Evolutionary conservation across 2,329 filamentous ascomycete species (phyloP), one percentile per base, ranked within the genome.

Genomic region (Apiospora hydei): DNA sequence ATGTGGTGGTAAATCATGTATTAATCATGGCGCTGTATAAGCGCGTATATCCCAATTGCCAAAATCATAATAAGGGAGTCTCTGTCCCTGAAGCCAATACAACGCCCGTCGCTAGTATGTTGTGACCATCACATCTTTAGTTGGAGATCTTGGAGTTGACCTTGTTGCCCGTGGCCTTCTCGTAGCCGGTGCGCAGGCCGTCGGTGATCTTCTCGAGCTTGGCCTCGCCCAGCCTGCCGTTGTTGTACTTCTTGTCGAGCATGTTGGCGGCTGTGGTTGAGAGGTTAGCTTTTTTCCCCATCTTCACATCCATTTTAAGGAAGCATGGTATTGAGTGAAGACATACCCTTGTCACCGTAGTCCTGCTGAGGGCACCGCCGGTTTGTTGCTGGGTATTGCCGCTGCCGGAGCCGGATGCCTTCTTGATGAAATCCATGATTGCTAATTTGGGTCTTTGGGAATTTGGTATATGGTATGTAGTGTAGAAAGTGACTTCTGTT

Each of bases 121-220:
- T 3, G 26, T 16, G 34, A n/a, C 30, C 18, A 0, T 18, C 10
- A 4, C 10, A 69, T 14, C 14, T 51, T 8, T 81, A 81, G 74
- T 82, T 81, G 72, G 81, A 82, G 70, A 77, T 67, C 72, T 83
- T 83, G 43, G 78, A 71, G 73, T 80, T 73, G 71, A 84, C 79
- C 70, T 83, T 78, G 73, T 82, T 83, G 67, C 82, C 83, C 38
- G 83, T 83, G 6, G 75, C 47, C 79, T 84, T 84, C 78, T 84
- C 83, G 72, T 81, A 82, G 21, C 74, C 72, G 21, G 72, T 71
- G 24, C 83, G 81, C 10, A 76, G 74, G 14, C 74, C 77, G 69
- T 82, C 80, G 61, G 81, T 82, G 73, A 81, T 79, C 77, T 81
- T 81, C 78, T 82, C 80, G 67, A 71, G 69, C 70, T 70, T 71